Evolutionary conservation across 129 eudicot genomes (phyloP).

Genomic region (Pittosporum tobira): DNA sequence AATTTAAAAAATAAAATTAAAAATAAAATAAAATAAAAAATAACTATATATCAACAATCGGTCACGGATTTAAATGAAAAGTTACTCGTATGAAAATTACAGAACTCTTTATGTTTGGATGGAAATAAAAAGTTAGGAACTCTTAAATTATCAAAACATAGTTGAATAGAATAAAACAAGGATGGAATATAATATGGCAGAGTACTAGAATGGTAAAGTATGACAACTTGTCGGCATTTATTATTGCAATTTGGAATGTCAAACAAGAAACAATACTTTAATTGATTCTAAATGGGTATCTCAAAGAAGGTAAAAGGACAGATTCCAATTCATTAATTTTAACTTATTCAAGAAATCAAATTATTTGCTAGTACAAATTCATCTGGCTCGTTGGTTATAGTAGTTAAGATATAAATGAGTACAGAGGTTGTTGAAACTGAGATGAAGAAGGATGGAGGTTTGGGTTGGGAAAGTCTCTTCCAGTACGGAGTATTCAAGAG

Average conservation of each 20-base stretch:
- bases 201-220: no score
- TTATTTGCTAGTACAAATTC: background rate
- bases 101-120: no score
- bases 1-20: no score
- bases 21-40: no score
- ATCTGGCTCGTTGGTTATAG: background rate
- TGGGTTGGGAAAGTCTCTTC: slow-evolving; percentile 24
- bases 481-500: slow-evolving; percentile 30
- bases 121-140: no score
- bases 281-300: background rate
- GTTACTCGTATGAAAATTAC: no score
- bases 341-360: background rate
- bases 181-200: no score
- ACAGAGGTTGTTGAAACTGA: slow-evolving; percentile 2
- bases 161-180: no score
- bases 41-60: no score
- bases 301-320: background rate
- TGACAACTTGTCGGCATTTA: no score
- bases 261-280: slow-evolving; percentile 1
- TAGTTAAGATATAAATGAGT: background rate
- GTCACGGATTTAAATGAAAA: no score
- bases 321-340: background rate
- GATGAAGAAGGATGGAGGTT: slow-evolving; percentile 2
- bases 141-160: no score
- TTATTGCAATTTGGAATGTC: background rate